These are phyloP conservation scores for Arabidopsis lyrata DNA, from an alignment of 441 rosid genomes.

Conservation along the genomic window DNA sequence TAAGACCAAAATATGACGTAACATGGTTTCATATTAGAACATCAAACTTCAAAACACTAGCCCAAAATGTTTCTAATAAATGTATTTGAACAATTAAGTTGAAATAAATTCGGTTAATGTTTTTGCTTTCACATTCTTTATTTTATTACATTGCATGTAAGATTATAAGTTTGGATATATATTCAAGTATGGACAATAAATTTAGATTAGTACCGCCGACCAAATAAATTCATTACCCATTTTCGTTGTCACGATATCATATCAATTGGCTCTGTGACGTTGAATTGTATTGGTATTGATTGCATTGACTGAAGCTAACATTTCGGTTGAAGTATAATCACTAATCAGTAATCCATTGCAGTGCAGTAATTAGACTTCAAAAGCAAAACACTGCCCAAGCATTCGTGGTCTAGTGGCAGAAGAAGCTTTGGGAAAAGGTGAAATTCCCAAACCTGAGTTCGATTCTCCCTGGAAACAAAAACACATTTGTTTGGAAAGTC, in stretches of 20 bases:
- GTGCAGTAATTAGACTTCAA: neutral
- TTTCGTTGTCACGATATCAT: constrained; percentile 4
- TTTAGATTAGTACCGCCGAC: constrained; percentile 25
- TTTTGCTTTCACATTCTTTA: constrained; percentile 11
- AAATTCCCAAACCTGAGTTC: no score
- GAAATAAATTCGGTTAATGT: neutral
- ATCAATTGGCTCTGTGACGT: neutral
- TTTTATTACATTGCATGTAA: neutral
- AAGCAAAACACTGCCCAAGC: neutral
- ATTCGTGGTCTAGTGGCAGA: no score
- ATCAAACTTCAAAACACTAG: neutral
- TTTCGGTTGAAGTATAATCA: constrained; percentile 19
- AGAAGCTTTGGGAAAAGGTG: no score
- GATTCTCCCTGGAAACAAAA: no score
- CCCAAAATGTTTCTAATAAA: constrained; percentile 3
- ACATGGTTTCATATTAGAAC: neutral
- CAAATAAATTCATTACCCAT: constrained; percentile 1
- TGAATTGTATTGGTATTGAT: constrained; percentile 14
- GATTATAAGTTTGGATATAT: neutral
- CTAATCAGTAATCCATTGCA: neutral
- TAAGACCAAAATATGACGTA: neutral
- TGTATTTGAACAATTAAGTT: neutral
- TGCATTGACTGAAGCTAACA: neutral
- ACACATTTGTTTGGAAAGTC: no score
- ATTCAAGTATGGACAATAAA: neutral